Evolutionary conservation across 1,284 basidiomycete genomes (phyloP), one percentile per base, ranked within the genome.

Genomic region (Trametes polyzona): DNA sequence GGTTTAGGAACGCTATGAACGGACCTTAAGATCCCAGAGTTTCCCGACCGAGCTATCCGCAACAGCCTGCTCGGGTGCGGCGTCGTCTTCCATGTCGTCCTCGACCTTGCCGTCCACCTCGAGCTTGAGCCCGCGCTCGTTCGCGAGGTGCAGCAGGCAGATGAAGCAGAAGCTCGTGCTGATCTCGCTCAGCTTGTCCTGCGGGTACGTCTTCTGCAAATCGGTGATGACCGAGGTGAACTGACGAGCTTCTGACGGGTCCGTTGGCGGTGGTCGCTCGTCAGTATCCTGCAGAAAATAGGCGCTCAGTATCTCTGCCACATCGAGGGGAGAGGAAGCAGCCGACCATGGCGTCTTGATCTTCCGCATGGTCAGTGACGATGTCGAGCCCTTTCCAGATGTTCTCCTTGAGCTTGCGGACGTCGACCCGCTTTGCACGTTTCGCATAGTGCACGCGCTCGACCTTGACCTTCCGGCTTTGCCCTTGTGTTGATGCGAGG

Each of bases 141-240:
- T 97, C 41, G 95, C 96, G 37, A 99, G 79, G 76, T 98, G 95
- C 30, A 97, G 76, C 32, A 99, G 76, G 70, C 96, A 99, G 72
- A 99, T 99, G 79, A 99, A 99, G 74, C 96, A 99, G 85, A 98
- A 99, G 61, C 94, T 97, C 9, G 97, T 99, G 71, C 95, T 97
- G 73, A 99, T 98, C 67, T 99, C 97, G 42, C 92, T 88, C 89
- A 99, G 92, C 79, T 96, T 97, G 41, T 98, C 95, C 59, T 80
- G 80, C 0, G 96, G 92, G 73, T 99, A 99, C 8, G 88, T 83
- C 48, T 78, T 81, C 63, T 92, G 87, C 33, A 99, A 79, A 16
- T 87, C 88, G 1, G 86, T 82, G 62, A 99, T 92, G 60, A 99
- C 95, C 47, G 83, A 82, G 51, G 88, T 85, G 73, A 99, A 97